A percentile compares a stretch with the other conserved stretches of the same genome.
phyloP scores from a whole-genome alignment of 768 basidiomycete species.

The Phylloporus rhodoxanthus region DNA sequence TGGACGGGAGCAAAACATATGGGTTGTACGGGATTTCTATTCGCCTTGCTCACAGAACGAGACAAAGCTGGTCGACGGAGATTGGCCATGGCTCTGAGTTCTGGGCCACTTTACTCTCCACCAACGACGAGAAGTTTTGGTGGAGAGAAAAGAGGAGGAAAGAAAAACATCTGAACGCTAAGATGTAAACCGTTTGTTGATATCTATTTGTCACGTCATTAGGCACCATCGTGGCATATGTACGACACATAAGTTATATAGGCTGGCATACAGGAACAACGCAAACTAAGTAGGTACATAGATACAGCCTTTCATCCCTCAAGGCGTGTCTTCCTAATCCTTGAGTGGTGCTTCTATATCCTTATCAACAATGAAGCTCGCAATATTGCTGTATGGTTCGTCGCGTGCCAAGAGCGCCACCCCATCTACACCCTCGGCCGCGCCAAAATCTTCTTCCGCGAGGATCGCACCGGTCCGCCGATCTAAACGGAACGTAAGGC shows the following conservation, averaged over 20 bases:
- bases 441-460: constrained; percentile 41
- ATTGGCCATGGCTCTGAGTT: constrained; percentile 13
- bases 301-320: background rate
- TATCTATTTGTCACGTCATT: constrained; percentile 14
- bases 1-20: constrained; percentile 30
- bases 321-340: background rate
- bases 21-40: constrained; percentile 32
- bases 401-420: constrained; percentile 12
- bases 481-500: constrained; percentile 51
- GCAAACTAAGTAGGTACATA: background rate
- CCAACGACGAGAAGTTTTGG: constrained; percentile 37
- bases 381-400: constrained; percentile 2
- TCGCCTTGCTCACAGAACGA: constrained; percentile 38
- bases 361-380: constrained; percentile 2
- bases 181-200: constrained; percentile 17
- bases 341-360: constrained; percentile 3
- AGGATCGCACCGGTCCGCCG: constrained; percentile 56
- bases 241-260: no score
- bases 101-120: constrained; percentile 46
- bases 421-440: constrained; percentile 6
- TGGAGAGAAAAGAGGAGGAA: constrained; percentile 43
- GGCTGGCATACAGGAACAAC: background rate
- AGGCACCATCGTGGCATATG: background rate
- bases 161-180: constrained; percentile 14
- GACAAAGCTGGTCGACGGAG: constrained; percentile 40